These are phyloP conservation scores for Fusarium torreyae DNA, from an alignment of 2,329 filamentous ascomycete species.

Conservation along the genomic window DNA sequence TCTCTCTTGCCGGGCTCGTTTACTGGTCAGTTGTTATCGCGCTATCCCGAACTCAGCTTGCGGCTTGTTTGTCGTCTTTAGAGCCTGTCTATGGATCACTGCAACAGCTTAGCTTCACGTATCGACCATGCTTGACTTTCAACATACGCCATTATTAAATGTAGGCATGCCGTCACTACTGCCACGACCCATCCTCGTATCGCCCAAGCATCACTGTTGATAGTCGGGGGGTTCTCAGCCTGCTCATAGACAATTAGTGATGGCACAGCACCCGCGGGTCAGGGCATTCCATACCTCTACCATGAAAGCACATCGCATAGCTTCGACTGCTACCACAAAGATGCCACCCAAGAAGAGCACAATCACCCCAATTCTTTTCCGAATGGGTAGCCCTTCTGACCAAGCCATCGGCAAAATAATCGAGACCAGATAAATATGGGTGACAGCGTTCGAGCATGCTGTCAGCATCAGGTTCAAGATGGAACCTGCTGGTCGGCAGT, in stretches of 20 bases:
- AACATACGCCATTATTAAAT: conserved; percentile 59
- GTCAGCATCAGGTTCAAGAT: conserved; percentile 64
- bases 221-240: conserved; percentile 54
- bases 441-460: conserved; percentile 64
- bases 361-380: conserved; percentile 55
- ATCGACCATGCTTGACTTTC: conserved; percentile 27
- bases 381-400: conserved; percentile 50
- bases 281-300: conserved; percentile 47
- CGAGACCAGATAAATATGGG: conserved; percentile 69
- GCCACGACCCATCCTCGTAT: conserved; percentile 58
- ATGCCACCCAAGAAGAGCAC: conserved; percentile 57
- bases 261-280: background rate
- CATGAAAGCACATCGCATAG: conserved; percentile 55
- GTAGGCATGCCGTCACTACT: conserved; percentile 56
- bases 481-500: conserved; percentile 64
- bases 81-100: too few species aligned
- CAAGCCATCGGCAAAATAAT: conserved; percentile 68
- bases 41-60: too few species aligned
- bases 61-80: too few species aligned
- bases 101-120: conserved; percentile 16
- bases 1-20: too few species aligned
- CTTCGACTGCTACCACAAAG: conserved; percentile 55
- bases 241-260: conserved; percentile 3
- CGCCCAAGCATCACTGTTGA: conserved; percentile 55
- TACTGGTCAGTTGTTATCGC: too few species aligned